Conservation (phyloP, 139 green algal species). For the Pycnococcus provasolii region DNA sequence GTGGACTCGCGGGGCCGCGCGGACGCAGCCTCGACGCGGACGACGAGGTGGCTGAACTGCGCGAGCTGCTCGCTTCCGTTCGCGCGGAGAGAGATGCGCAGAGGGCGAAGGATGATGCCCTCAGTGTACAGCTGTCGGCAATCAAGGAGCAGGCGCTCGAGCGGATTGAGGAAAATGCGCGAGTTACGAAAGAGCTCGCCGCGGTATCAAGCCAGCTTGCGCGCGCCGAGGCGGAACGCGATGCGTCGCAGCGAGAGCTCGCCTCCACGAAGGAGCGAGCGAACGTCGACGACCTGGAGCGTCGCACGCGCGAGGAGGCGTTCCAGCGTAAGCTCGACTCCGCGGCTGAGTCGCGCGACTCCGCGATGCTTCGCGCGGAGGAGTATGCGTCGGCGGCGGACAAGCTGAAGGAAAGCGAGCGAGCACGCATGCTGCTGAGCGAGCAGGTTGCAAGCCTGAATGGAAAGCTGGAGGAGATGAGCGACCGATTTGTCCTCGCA, state of each 20-base stretch:
- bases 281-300: background rate
- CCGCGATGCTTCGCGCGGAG: background rate
- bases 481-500: background rate
- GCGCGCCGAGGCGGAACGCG: background rate
- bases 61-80: background rate
- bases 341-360: background rate
- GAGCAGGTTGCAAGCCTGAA: background rate
- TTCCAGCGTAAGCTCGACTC: background rate
- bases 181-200: background rate
- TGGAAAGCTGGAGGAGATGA: constrained; percentile 3
- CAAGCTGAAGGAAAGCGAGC: background rate
- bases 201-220: background rate
- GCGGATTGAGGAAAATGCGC: background rate
- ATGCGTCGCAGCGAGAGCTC: background rate
- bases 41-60: background rate
- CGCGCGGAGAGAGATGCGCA: background rate
- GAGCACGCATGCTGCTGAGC: background rate
- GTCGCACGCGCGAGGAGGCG: background rate
- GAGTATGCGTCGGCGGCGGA: background rate
- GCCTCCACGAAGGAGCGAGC: background rate
- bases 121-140: background rate
- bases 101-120: background rate
- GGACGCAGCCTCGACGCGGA: background rate
- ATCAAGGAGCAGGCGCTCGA: constrained; percentile 16
- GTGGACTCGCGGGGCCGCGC: background rate